Base-by-base conservation (phyloP, 768 basidiomycete species). In the Daedaleopsis sinensis region DNA sequence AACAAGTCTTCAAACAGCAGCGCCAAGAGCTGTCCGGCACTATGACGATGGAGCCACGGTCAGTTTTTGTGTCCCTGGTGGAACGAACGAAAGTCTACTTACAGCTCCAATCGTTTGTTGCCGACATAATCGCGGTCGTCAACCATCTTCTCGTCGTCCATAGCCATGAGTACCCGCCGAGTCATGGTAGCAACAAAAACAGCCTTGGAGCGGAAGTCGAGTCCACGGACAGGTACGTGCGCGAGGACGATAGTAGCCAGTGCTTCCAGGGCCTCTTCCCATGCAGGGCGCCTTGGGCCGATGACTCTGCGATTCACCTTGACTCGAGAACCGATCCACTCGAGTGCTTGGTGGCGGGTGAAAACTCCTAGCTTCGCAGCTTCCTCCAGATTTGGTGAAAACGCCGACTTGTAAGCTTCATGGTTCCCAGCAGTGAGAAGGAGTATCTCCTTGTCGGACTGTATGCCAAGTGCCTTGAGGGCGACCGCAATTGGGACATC, bases 41-140 rank as follows among this genome's bases (percentile, higher is more conserved):
- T 98, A 70, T 63, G 36, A 64, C 16, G 39, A 49, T 10, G 36
- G n/a, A 13, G 23, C 58, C 59, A 58, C 19, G 42, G 21, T 48
- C 3, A 27, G 7, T 42, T 36, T 21, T 18, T 12, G 15, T 2
- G 15, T 15, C 36, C 42, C 27, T 47, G 46, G 19, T 42, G 58
- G 38, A 4, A 18, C 27, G 49, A 18, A 52, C 54, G 56, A 39
- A 57, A 42, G 39, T 16, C 57, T 59, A 82, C 91, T 71, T 74
- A 97, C 96, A 99, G 84, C 77, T 99, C 97, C 47, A 99, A 78
- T 51, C 97, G 92, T 76, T 99, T 99, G 77, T 99, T 99, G 51
- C 97, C 97, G 59, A 99, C 97, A 72, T 99, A 99, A 75, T 99
- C 97, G 50, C 97, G 84, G 76, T 99, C 97, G 68, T 99, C 97